phyloP scores from a whole-genome alignment of 1,284 basidiomycete genomes.

The Phaffia rhodozyma region DNA sequence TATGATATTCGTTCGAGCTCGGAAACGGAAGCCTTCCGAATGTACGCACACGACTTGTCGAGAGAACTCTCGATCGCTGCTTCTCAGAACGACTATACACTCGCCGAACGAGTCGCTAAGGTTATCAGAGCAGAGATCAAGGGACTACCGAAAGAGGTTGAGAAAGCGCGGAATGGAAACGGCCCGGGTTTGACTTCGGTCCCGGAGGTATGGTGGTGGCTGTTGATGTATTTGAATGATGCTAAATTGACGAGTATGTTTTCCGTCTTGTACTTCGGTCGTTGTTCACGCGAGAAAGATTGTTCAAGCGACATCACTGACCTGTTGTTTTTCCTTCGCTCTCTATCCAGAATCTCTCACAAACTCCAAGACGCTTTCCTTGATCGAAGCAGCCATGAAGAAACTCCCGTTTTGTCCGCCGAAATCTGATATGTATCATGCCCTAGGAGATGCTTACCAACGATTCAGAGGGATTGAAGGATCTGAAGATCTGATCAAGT shows the following conservation, averaged over 20 bases:
- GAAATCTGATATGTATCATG: conserved; percentile 15
- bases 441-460: conserved; percentile 7
- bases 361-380: conserved; percentile 7
- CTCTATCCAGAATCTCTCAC: conserved; percentile 16
- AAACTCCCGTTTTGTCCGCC: conserved; percentile 8
- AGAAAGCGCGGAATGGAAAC: conserved; percentile 3
- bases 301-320: not conserved
- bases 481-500: conserved; percentile 11
- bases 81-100: not conserved
- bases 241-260: conserved; percentile 6
- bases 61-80: not conserved
- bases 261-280: no score
- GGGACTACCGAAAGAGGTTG: conserved; percentile 3
- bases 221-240: conserved; percentile 9
- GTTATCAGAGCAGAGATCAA: conserved; percentile 7
- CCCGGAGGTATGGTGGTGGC: conserved; percentile 12
- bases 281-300: not conserved
- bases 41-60: not conserved
- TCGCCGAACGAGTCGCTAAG: conserved; percentile 5
- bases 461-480: conserved; percentile 1
- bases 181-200: not conserved
- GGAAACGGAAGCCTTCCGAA: conserved; percentile 4
- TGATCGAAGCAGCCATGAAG: conserved; percentile 10
- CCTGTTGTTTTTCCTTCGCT: conserved; percentile 12
- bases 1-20: conserved; percentile 4